Base-by-base conservation (phyloP, 2,329 filamentous ascomycete species). In the Penicillium sp. region DNA sequence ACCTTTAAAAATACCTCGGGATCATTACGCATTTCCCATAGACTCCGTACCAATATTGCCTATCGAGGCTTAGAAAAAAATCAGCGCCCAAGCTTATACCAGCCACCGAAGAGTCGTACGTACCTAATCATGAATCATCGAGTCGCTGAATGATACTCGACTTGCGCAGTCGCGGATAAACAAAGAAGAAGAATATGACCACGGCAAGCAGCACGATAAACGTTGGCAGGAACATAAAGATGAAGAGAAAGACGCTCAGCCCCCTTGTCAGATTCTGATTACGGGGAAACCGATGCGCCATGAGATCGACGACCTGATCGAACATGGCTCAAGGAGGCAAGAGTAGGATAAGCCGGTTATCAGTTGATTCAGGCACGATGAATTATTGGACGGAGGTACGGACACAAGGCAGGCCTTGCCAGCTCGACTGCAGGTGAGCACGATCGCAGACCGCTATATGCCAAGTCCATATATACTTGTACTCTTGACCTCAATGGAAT, bases 211-310 rank as follows among this genome's bases (percentile, higher is more conserved):
- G 51, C 7, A 68, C 54, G 6, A 69, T 46, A 24, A 69, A 54
- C 1, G 66, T 69, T 4, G 66, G 66, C 4, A 69, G 45, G n/a
- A 68, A 64, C 60, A 66, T 65, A 37, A 68, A 69, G 10, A 59
- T 61, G 24, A 69, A 69, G 12, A 69, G 57, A 18, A 69, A 53
- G 1, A 66, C 10, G 25, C 65, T 68, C 31, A 69, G 37, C 13
- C 65, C 66, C 24, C 68, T 52, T 29, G 63, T 62, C 35, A 60
- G 29, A 41, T 57, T 58, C 27, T 65, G 64, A 18, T 58, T 59
- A 33, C 52, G 60, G 31, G 66, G 54, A 20, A 66, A 48, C 13
- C 58, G 62, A 29, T 63, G 62, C 20, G 56, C 59, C 63, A 69
- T 66, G 41, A 59, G 48, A 25, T 65, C 62, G 39, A 63, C 32